Conservation (phyloP, 164 flowering plant species). For the Annona squamosa region DNA sequence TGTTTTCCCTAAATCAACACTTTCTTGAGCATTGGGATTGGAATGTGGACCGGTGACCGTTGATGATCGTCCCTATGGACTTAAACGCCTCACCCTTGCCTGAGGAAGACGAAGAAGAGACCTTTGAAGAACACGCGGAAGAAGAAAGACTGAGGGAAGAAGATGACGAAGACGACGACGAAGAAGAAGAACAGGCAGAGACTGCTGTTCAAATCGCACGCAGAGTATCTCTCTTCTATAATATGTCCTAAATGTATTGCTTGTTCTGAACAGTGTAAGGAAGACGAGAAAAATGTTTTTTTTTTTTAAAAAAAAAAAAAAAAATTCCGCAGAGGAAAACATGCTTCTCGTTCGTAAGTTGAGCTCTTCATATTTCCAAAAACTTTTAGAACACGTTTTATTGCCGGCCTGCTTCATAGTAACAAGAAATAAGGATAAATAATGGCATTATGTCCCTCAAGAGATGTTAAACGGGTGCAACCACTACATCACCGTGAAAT, state of each 20-base stretch:
- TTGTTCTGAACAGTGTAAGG: neutral
- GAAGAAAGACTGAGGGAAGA: constrained; percentile 41
- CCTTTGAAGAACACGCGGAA: constrained; percentile 38
- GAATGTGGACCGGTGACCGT: constrained; percentile 22
- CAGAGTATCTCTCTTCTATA: constrained; percentile 43
- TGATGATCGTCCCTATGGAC: constrained; percentile 72
- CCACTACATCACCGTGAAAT: too few relatives aligned
- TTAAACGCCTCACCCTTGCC: constrained; percentile 85
- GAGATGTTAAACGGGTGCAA: too few relatives aligned
- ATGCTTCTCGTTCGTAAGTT: too few relatives aligned
- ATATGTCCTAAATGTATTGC: neutral
- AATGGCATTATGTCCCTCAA: too few relatives aligned
- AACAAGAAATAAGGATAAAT: too few relatives aligned
- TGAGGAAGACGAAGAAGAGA: constrained; percentile 79
- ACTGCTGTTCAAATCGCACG: constrained; percentile 58
- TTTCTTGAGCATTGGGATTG: too few relatives aligned
- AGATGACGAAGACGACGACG: constrained; percentile 38
- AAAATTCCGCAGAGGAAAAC: neutral
- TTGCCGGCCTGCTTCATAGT: too few relatives aligned
- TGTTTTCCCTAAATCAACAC: too few relatives aligned
- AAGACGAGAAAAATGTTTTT: too few relatives aligned
- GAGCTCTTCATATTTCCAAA: too few relatives aligned
- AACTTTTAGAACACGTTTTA: too few relatives aligned
- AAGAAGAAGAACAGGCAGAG: constrained; percentile 46
- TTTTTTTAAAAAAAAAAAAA: too few relatives aligned